phyloP scores from a whole-genome alignment of 352 stramenopile genomes.

The Blastocystis sp. region DNA sequence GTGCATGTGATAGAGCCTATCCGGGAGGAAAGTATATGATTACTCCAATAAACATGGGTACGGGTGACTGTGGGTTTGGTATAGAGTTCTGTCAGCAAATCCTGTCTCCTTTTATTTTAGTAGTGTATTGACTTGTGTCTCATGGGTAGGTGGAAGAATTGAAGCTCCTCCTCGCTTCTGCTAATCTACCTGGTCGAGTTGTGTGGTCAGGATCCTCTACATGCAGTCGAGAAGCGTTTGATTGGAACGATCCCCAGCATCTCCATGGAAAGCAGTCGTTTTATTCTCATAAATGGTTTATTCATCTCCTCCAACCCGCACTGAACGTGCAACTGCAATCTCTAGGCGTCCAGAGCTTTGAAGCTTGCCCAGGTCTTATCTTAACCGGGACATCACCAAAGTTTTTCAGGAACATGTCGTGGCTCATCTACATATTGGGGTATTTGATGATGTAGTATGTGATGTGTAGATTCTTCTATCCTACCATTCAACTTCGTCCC shows the following conservation, averaged over 20 bases:
- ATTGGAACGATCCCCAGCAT: constrained; percentile 58
- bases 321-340: not conserved
- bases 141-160: constrained; percentile 32
- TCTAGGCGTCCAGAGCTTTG: constrained; percentile 33
- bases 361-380: constrained; percentile 47
- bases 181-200: constrained; percentile 55
- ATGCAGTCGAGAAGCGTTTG: constrained; percentile 40
- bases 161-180: not conserved
- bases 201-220: constrained; percentile 52
- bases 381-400: constrained; percentile 27
- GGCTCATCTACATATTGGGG: constrained; percentile 42
- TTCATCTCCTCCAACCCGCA: constrained; percentile 51
- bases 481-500: constrained; percentile 41
- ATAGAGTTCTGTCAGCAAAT: constrained; percentile 60
- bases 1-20: not conserved
- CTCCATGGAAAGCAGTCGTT: constrained; percentile 44
- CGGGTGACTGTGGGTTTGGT: constrained; percentile 17
- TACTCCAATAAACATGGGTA: constrained; percentile 15
- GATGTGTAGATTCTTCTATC: constrained; percentile 28
- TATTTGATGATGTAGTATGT: not conserved
- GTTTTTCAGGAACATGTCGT: constrained; percentile 58
- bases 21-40: constrained; percentile 37
- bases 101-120: constrained; percentile 47
- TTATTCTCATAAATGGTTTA: constrained; percentile 55
- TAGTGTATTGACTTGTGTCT: not conserved